Evolutionary conservation across 371 early-diverging fungal species (phyloP).

Genomic region (Capillidium rhysosporum): DNA sequence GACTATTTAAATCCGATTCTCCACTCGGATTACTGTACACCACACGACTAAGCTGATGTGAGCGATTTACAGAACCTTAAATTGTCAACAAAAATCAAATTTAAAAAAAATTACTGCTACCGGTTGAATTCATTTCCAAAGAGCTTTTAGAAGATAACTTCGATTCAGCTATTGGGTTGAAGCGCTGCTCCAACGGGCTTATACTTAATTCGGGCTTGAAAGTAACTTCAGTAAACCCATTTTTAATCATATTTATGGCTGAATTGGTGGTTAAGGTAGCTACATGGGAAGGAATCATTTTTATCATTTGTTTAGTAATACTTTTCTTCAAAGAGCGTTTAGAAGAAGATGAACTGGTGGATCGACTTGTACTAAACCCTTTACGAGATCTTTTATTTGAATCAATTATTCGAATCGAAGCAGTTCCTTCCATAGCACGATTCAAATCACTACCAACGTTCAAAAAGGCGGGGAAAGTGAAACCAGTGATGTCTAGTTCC

Average conservation of each 20-base stretch:
- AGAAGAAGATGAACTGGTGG: neutral
- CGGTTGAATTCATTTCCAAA: no score
- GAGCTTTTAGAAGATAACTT: neutral
- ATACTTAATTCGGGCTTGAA: neutral
- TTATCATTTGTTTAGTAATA: neutral
- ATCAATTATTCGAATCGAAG: constrained; percentile 16
- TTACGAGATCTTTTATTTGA: neutral
- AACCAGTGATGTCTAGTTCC: constrained; percentile 56
- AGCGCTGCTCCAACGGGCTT: neutral
- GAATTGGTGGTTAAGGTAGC: constrained; percentile 5
- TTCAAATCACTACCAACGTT: constrained; percentile 48
- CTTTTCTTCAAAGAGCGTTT: neutral
- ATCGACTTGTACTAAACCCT: neutral
- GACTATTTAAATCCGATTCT: neutral
- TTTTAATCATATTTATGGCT: neutral
- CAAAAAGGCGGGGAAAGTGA: constrained; percentile 62
- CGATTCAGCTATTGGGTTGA: neutral
- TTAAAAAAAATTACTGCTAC: no score
- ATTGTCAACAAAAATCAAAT: no score
- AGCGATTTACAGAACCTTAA: no score
- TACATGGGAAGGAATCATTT: constrained; percentile 2
- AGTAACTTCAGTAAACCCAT: neutral
- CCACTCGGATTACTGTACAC: neutral
- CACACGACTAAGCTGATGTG: neutral
- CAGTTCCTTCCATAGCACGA: constrained; percentile 27